phyloP scores from a whole-genome alignment of 208 protist species.

The Naegleria gruberi region DNA sequence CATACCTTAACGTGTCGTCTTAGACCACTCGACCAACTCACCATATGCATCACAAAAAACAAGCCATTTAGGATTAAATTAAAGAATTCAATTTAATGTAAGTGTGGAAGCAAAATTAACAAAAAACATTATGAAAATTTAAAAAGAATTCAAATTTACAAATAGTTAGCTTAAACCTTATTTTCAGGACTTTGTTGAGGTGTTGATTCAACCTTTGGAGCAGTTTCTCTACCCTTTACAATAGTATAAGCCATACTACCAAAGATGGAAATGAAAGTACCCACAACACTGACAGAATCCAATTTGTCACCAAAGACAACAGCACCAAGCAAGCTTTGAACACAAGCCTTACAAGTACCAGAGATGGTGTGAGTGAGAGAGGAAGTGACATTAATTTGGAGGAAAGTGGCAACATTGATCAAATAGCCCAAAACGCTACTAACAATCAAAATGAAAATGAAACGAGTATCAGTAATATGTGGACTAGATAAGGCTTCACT shows the following conservation, averaged over 20 bases:
- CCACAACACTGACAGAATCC: not conserved
- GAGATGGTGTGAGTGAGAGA: slow-evolving; percentile 16
- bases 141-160: not conserved
- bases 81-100: no score
- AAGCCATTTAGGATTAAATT: no score
- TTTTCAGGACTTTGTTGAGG: not conserved
- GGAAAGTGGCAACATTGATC: slow-evolving; percentile 16
- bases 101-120: no score
- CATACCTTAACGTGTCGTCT: no score
- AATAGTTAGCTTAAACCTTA: not conserved
- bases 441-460: not conserved
- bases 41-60: no score
- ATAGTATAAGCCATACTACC: slow-evolving; percentile 6
- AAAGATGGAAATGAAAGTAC: not conserved
- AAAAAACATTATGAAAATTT: not conserved
- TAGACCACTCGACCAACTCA: no score
- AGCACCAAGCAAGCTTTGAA: slow-evolving; percentile 12
- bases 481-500: not conserved
- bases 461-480: not conserved
- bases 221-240: not conserved
- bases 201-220: not conserved
- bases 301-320: slow-evolving; percentile 6
- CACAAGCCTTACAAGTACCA: slow-evolving; percentile 22
- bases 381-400: slow-evolving; percentile 19
- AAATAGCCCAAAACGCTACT: not conserved